Evolutionary conservation across 2,329 filamentous ascomycete species (phyloP).

Genomic region (Colletotrichum trifolii): DNA sequence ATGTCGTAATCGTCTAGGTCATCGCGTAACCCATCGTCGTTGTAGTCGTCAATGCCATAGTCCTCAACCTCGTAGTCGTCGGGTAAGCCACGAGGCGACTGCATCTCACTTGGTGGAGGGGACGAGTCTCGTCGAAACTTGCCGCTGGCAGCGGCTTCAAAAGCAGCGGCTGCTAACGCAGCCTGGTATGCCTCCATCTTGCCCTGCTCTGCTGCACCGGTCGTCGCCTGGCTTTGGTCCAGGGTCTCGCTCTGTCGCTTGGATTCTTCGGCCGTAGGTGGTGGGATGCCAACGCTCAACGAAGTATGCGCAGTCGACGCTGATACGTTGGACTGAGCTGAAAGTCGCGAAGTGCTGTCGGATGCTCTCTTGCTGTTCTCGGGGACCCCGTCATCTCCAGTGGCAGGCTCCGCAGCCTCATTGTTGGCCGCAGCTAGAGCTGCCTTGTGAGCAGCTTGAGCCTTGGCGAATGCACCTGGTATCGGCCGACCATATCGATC

Average conservation of each 20-base stretch:
- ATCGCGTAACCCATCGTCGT: conserved; percentile 59
- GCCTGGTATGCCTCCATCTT: conserved; percentile 78
- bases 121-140: conserved; percentile 75
- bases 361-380: conserved; percentile 57
- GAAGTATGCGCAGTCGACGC: conserved; percentile 67
- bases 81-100: conserved; percentile 41
- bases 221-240: conserved; percentile 35
- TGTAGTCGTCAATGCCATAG: conserved; percentile 55
- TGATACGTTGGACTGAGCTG: conserved; percentile 54
- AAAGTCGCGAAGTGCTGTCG: conserved; percentile 57
- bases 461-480: conserved; percentile 67
- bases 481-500: conserved; percentile 71
- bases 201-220: conserved; percentile 40
- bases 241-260: conserved; percentile 27
- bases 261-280: conserved; percentile 19
- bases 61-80: conserved; percentile 40
- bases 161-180: conserved; percentile 84
- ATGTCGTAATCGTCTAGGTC: conserved; percentile 72
- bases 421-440: conserved; percentile 35
- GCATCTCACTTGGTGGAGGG: conserved; percentile 47
- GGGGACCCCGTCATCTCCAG: conserved; percentile 51
- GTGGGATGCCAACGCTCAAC: conserved; percentile 46
- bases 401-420: conserved; percentile 22
- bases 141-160: conserved; percentile 79
- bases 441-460: conserved; percentile 58